These are phyloP conservation scores for Phytomonas francai DNA, from an alignment of 208 protist species.

Conservation along the genomic window DNA sequence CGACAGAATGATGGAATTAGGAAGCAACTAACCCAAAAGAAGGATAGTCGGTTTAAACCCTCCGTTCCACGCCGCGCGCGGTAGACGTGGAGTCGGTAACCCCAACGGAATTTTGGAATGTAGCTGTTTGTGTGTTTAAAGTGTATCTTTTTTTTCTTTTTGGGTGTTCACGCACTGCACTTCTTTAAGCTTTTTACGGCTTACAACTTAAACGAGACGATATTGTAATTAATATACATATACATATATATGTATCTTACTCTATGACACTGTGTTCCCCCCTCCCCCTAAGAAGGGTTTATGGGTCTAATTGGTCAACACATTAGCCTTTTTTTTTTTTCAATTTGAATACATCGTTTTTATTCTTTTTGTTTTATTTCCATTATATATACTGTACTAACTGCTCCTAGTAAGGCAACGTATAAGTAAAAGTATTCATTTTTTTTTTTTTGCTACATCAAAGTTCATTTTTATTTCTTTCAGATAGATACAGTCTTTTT, in stretches of 20 bases:
- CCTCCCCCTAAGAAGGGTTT: not conserved
- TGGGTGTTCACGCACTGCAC: not conserved
- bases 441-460: constrained; percentile 10
- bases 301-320: not conserved
- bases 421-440: constrained; percentile 11
- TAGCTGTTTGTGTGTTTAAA: not conserved
- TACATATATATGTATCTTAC: not conserved
- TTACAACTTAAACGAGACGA: constrained; percentile 1
- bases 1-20: constrained; percentile 71
- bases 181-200: not conserved
- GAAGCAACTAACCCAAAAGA: constrained; percentile 47
- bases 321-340: constrained; percentile 13
- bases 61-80: constrained; percentile 40
- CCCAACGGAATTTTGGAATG: not conserved
- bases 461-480: constrained; percentile 10
- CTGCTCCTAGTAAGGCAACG: not conserved
- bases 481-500: not conserved
- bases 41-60: constrained; percentile 71
- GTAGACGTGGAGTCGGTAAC: constrained; percentile 11
- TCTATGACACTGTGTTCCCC: not conserved
- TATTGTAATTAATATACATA: constrained; percentile 3
- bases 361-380: constrained; percentile 1
- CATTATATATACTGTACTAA: not conserved
- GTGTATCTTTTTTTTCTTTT: not conserved
- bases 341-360: not conserved